Base-by-base conservation (phyloP, 2,329 filamentous ascomycete genomes). In the Hymenoscyphus salicellus region DNA sequence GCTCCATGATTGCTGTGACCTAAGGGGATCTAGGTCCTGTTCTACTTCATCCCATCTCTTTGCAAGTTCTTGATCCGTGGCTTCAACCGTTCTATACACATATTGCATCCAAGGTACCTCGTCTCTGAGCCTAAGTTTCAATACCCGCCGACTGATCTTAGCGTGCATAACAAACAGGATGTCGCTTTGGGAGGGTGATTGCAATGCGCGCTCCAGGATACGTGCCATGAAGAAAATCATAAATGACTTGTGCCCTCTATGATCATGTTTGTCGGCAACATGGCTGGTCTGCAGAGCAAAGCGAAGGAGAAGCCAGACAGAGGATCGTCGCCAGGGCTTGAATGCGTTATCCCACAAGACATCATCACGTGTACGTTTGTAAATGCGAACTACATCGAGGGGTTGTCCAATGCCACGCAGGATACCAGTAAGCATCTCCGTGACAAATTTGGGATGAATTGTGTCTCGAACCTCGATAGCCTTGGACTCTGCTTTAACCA, bases 361-460 rank as follows among this genome's bases (percentile, higher is more conserved):
- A n/a, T 89, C 86, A 59, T 91, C 88, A 0, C 84, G 80, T 0
- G 89, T 80, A 1, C 82, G 78, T 71, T 91, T 91, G 0, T 77
- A 77, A 1, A 89, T 70, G 0, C 77, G 33, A 0, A 76, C 70
- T 0, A 80, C 74, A 0, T 74, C 56, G 0, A 78, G 65, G 0
- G 75, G 65, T 0, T 72, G 66, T 0, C 88, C 88, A 6, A 83
- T 78, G 0, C 79, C 82, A 69, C 86, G 82, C 0, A 91, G 74
- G 0, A 90, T 72, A 0, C 85, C 80, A 76, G 89, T 84, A 10
- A 91, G 77, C 65, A 89, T 78, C 7, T 85, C 80, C 0, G 81
- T 84, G 2, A 88, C 78, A 16, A 86, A 75, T 1, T 72, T 76
- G 0, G 85, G 85, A 62, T 83, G 62, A 0, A 71, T 74, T 0